Conservation (phyloP, 2,329 filamentous ascomycete genomes). For the Fusarium verticillioides region DNA sequence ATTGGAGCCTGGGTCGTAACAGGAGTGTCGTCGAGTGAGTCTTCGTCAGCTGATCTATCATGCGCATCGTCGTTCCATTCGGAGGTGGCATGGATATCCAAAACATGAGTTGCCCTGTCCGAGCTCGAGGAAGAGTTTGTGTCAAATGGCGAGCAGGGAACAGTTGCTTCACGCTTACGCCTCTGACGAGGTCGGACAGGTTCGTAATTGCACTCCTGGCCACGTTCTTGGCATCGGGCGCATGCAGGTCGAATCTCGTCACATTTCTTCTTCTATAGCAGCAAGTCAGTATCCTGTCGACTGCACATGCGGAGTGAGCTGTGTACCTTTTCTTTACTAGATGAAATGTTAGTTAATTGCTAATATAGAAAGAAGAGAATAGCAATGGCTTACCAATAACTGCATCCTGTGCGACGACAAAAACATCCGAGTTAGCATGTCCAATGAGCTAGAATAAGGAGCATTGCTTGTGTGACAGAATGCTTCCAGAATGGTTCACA, state of each 20-base stretch:
- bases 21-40: slow-evolving; percentile 26
- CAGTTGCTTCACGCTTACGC: slow-evolving; percentile 47
- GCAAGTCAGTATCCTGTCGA: slow-evolving; percentile 16
- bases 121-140: slow-evolving; percentile 37
- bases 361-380: neutral
- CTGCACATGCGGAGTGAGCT: neutral
- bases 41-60: slow-evolving; percentile 32
- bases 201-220: slow-evolving; percentile 62
- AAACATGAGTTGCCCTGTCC: slow-evolving; percentile 26
- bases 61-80: slow-evolving; percentile 28
- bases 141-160: slow-evolving; percentile 29
- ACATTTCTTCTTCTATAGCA: slow-evolving; percentile 66
- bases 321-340: slow-evolving; percentile 63
- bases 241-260: slow-evolving; percentile 64
- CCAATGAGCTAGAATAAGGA: neutral
- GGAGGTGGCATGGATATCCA: slow-evolving; percentile 11
- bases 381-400: slow-evolving; percentile 58
- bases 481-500: slow-evolving; percentile 5
- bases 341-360: slow-evolving; percentile 25
- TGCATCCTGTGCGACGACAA: slow-evolving; percentile 56
- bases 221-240: slow-evolving; percentile 61
- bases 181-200: slow-evolving; percentile 55
- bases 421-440: slow-evolving; percentile 16
- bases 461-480: slow-evolving; percentile 11
- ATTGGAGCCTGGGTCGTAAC: slow-evolving; percentile 5